Percentiles rank a stretch among this genome's conserved stretches.
Evolutionary conservation across 192 early-diverging fungal species (phyloP).

Genomic region (Podila minutissima): DNA sequence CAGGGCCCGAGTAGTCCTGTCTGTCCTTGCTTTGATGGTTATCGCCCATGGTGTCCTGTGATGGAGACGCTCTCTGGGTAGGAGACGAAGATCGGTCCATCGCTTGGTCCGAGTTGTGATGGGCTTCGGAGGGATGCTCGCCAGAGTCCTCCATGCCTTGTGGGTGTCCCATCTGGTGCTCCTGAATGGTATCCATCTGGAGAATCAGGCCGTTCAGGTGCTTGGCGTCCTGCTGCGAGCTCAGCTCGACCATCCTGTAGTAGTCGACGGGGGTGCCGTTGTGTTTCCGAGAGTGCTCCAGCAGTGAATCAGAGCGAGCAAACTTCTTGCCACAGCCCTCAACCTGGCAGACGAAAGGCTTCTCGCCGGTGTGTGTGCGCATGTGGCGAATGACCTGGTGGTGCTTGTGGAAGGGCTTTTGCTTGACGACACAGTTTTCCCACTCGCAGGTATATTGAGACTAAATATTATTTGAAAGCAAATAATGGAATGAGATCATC

Average conservation of each 20-base stretch:
- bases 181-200: constrained; percentile 47
- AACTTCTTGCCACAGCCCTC: constrained; percentile 77
- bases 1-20: neutral
- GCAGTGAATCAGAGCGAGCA: constrained; percentile 79
- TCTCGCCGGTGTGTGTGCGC: constrained; percentile 81
- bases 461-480: constrained; percentile 18
- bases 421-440: constrained; percentile 61
- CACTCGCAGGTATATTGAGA: constrained; percentile 61
- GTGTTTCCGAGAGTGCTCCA: constrained; percentile 71
- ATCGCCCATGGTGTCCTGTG: neutral
- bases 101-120: neutral
- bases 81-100: neutral
- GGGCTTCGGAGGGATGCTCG: neutral
- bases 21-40: neutral
- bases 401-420: constrained; percentile 75
- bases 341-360: constrained; percentile 73
- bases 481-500: neutral
- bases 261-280: constrained; percentile 45
- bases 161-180: constrained; percentile 21
- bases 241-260: constrained; percentile 46
- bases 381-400: constrained; percentile 80
- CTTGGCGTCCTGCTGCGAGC: constrained; percentile 43
- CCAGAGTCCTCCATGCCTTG: constrained; percentile 3
- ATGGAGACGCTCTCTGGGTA: neutral
- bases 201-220: constrained; percentile 43